Evolutionary conservation across 139 green algal species (phyloP), one percentile per base, ranked within the genome.

Genomic region (Chlamydomonas sp.): DNA sequence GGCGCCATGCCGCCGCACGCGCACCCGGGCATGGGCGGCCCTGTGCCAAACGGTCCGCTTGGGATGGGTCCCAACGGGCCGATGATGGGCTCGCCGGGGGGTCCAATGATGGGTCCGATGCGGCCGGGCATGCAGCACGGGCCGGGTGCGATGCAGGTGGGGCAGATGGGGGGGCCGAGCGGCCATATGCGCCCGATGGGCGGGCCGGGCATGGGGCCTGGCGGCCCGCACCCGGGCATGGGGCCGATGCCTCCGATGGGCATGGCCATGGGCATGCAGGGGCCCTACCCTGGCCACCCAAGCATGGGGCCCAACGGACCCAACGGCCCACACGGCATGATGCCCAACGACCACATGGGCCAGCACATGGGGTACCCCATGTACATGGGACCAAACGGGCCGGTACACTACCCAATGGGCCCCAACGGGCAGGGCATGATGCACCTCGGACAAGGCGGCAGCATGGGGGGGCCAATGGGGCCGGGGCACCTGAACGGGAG

Each of bases 301-400:
- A 31, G 30, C 26, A 33, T 33, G 30, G 54, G 30, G 54, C 54
- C 54, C 54, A 64, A 36, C 10, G 54, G 24, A 20, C 22, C 54
- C 8, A 64, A 33, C 26, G 54, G 26, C 16, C 54, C 16, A 20
- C 22, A 26, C 20, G 54, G 54, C 54, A 64, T 64, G 54, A 36
- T 64, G 54, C 16, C 54, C 26, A 22, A 64, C 26, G 24, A 22
- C 16, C 8, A 26, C 8, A 64, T 64, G 54, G 26, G 22, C 24
- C 24, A 22, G 22, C 20, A 16, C 20, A 26, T 22, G 6, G 54
- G 24, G 8, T 10, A 36, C 6, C 54, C 22, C 24, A 33, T 64
- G 62, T 24, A 72, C 35, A 59, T 68, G 62, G 71, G 71, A 2
- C 70, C 71, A 6, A 38, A 37, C 5, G 71, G 71, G 22, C 63